A percentile compares a stretch with the other conserved stretches of the same genome.
Conservation (phyloP, 805 yeast species). For the Candida hungchunana region DNA sequence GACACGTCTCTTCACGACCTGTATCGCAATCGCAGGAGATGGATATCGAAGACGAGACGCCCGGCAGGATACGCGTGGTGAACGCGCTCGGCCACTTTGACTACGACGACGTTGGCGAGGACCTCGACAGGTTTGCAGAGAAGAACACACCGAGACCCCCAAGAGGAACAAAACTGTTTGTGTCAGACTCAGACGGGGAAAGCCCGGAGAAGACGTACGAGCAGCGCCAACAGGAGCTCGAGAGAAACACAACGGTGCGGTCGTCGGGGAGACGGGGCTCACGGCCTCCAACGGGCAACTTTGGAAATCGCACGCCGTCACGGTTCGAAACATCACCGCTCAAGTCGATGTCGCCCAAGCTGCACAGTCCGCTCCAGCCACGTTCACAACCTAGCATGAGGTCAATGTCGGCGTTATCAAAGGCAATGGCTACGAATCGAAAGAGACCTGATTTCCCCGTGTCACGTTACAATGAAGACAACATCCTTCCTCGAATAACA, state of each 20-base stretch:
- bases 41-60: conserved; percentile 29
- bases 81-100: conserved; percentile 7
- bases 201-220: conserved; percentile 10
- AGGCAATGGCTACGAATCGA: conserved; percentile 16
- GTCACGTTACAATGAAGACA: too few relatives aligned
- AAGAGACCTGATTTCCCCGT: too few relatives aligned
- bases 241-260: conserved; percentile 20
- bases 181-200: conserved; percentile 13
- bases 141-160: conserved; percentile 7
- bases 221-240: conserved; percentile 17
- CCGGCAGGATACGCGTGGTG: conserved; percentile 16
- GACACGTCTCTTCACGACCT: too few relatives aligned
- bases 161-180: conserved; percentile 18
- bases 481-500: too few relatives aligned
- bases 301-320: conserved; percentile 4
- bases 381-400: conserved; percentile 3
- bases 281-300: not conserved
- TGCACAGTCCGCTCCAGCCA: conserved; percentile 14
- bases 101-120: conserved; percentile 10
- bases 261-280: conserved; percentile 7
- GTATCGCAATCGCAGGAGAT: conserved; percentile 14
- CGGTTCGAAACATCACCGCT: conserved; percentile 10
- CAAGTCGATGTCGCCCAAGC: conserved; percentile 7
- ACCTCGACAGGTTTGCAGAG: conserved; percentile 2
- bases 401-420: conserved; percentile 8